phyloP scores from a whole-genome alignment of 192 early-diverging fungal genomes.

The Podila clonocystis region DNA sequence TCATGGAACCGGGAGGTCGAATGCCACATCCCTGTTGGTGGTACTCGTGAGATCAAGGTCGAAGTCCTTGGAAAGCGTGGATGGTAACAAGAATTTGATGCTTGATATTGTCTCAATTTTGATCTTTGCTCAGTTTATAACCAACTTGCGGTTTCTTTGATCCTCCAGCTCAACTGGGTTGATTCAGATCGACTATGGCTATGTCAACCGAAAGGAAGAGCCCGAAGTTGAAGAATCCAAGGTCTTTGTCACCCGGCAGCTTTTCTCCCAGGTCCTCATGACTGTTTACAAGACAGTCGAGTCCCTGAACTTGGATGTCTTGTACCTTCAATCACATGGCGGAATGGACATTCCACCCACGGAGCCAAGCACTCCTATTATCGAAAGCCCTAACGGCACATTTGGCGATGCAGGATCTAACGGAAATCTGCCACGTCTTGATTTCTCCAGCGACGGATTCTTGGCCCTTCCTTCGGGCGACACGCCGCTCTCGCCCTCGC shows the following conservation, averaged over 20 bases:
- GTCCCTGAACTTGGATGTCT: constrained; percentile 70
- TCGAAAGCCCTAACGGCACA: neutral
- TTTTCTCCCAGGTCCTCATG: constrained; percentile 72
- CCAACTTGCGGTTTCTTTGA: too few relatives aligned
- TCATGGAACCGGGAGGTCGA: constrained; percentile 62
- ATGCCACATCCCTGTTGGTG: constrained; percentile 58
- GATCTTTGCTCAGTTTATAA: neutral
- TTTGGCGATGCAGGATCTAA: constrained; percentile 15
- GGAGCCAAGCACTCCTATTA: constrained; percentile 35
- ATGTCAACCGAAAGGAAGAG: constrained; percentile 50
- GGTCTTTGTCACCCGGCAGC: constrained; percentile 72
- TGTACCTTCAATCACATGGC: constrained; percentile 61
- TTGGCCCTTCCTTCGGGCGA: constrained; percentile 27
- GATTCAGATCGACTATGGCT: constrained; percentile 79
- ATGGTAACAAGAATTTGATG: constrained; percentile 58
- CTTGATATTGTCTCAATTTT: neutral
- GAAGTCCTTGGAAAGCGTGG: constrained; percentile 78
- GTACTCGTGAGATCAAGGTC: constrained; percentile 64
- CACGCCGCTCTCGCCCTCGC: neutral
- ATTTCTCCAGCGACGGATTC: constrained; percentile 55
- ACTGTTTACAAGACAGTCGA: constrained; percentile 74
- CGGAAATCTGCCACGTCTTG: constrained; percentile 30
- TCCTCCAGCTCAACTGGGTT: constrained; percentile 67
- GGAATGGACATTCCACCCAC: constrained; percentile 44
- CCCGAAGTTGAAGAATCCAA: constrained; percentile 26